Evolutionary conservation across 768 basidiomycete genomes (phyloP), one percentile per base, ranked within the genome.

Genomic region (Naganishia vaughanmartiniae): DNA sequence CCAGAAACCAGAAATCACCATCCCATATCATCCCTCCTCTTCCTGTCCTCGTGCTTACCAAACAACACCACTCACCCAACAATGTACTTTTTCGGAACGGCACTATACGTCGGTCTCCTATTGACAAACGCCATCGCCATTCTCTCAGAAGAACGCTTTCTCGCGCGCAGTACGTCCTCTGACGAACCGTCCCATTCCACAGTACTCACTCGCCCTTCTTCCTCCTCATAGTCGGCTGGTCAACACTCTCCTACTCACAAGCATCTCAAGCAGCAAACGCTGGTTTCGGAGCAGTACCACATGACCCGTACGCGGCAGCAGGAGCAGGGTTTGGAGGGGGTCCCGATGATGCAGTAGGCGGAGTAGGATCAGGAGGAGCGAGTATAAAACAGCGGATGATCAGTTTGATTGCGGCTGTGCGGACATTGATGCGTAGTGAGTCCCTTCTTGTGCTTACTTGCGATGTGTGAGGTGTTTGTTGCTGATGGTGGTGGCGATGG

Each of bases 381-480:
- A 85, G 90, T 24, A 83, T 97, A 72, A 97, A 97, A 83, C 86
- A 87, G 72, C 87, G 91, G 76, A 81, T 97, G 71, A 87, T 98
- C 79, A 91, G 91, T 83, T 87, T 99, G 76, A 96, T 97, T 73
- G 87, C 90, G 75, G 95, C 95, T 45, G 93, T 97, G 71, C 86
- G 95, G 83, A 98, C 95, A 55, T 85, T 99, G 76, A 92, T 98
- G 91, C 88, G 95, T 81, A 93, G 95, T 99, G 80, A 84, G 94
- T 79, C 45, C 34, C 67, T 21, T 1, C 12, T 34, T 31, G 26
- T 33, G 26, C 3, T 65, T 26, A 9, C 24, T 2, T 4, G 21
- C 26, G n/a, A n/a, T 56, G 54, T 48, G 70, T 5, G 28, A 6
- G 14, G 53, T 46, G 33, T n/a, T 33, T 28, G 12, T 21, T 5